Percentiles rank a stretch among this genome's conserved stretches.
These are phyloP conservation scores for Globisporangium middletonii DNA, from an alignment of 352 stramenopile species.

Conservation along the genomic window DNA sequence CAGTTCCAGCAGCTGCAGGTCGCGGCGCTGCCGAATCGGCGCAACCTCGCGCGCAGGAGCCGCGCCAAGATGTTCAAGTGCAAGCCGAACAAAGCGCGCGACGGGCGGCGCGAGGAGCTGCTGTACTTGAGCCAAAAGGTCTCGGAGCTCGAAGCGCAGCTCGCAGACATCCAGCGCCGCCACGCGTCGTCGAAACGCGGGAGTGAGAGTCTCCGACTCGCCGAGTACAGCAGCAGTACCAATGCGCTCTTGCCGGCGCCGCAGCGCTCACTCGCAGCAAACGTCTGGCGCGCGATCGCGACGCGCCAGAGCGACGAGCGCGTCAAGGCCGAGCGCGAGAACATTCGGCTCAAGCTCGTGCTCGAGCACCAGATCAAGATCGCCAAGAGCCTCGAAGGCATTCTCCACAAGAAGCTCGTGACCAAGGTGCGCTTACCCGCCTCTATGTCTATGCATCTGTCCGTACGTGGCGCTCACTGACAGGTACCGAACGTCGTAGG, in stretches of 20 bases:
- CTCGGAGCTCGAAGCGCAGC: conserved; percentile 31
- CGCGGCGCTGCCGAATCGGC: conserved; percentile 2
- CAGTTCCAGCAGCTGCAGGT: conserved; percentile 8
- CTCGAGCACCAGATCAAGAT: conserved; percentile 18
- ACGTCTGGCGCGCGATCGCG: conserved; percentile 37
- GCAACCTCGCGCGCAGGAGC: conserved; percentile 10
- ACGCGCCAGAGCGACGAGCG: conserved; percentile 27
- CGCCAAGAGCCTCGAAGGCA: conserved; percentile 14
- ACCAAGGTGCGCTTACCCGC: conserved; percentile 6
- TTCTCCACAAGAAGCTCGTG: conserved; percentile 10
- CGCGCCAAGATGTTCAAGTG: conserved; percentile 21
- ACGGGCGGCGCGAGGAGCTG: conserved; percentile 33
- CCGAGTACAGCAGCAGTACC: background rate
- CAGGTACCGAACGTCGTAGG: background rate
- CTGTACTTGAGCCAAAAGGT: conserved; percentile 39
- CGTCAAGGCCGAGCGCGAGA: conserved; percentile 13
- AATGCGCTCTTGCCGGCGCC: background rate
- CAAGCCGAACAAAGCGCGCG: conserved; percentile 32
- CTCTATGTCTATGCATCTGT: background rate
- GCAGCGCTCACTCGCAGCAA: background rate
- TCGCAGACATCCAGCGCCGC: conserved; percentile 20
- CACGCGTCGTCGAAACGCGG: background rate
- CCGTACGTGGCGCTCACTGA: background rate
- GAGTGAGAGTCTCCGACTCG: background rate
- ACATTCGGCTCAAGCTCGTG: conserved; percentile 16